A percentile compares a stretch with the other conserved stretches of the same genome.
These are phyloP conservation scores for Zasmidium angulare DNA, from an alignment of 2,329 filamentous ascomycete genomes.

Conservation along the genomic window DNA sequence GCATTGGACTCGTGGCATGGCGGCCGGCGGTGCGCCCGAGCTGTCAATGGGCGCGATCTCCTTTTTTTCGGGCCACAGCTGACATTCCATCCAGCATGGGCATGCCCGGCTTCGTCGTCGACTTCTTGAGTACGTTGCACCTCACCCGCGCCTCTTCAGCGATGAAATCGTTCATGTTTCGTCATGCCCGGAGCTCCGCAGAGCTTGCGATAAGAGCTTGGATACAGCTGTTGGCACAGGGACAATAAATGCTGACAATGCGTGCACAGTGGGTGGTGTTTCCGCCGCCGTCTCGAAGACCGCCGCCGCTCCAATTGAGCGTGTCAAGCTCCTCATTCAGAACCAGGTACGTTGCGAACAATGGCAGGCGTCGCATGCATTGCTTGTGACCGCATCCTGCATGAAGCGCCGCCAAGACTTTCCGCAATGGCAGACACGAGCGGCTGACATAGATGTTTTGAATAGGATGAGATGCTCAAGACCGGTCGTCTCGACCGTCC, in stretches of 20 bases:
- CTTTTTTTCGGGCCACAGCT: conserved; percentile 3
- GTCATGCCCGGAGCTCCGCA: conserved; percentile 18
- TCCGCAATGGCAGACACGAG: not conserved
- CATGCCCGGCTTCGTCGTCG: conserved; percentile 77
- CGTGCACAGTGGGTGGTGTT: conserved; percentile 89
- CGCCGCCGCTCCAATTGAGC: conserved; percentile 98
- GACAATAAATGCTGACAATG: conserved; percentile 41
- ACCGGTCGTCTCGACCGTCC: conserved; percentile 95
- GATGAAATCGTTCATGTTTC: conserved; percentile 7
- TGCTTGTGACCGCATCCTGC: conserved; percentile 6
- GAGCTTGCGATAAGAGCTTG: conserved; percentile 33
- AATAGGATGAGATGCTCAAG: conserved; percentile 99
- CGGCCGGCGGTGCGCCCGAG: conserved; percentile 4
- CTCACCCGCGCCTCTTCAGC: conserved; percentile 1
- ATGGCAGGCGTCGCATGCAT: not conserved
- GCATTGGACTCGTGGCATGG: not conserved
- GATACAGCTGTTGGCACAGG: conserved; percentile 14
- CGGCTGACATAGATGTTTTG: not conserved
- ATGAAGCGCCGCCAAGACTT: conserved; percentile 6
- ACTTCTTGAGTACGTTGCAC: conserved; percentile 91
- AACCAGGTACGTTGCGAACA: conserved; percentile 78
- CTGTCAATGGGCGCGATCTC: conserved; percentile 1
- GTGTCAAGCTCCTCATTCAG: conserved; percentile 99
- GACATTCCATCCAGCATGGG: conserved; percentile 25
- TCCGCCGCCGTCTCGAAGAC: conserved; percentile 99